phyloP scores from a whole-genome alignment of 352 stramenopile species.

The Phytopythium helicoides region DNA sequence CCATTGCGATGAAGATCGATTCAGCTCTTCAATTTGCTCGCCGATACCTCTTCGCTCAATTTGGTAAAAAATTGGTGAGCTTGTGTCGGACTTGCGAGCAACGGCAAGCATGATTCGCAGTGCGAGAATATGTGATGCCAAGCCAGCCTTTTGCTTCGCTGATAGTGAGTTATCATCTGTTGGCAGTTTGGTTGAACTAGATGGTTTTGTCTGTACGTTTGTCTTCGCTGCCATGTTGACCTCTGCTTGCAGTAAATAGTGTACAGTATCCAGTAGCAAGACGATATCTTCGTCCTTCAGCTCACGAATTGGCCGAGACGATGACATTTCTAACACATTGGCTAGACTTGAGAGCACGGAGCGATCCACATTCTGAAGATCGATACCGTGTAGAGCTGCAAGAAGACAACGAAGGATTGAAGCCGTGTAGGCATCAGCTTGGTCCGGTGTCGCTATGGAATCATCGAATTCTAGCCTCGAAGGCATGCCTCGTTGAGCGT shows the following conservation, averaged over 20 bases:
- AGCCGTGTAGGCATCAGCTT: constrained; percentile 50
- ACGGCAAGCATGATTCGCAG: constrained; percentile 72
- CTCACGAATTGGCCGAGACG: constrained; percentile 44
- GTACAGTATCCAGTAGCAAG: constrained; percentile 64
- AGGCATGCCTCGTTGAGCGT: too few relatives aligned
- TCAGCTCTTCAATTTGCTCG: constrained; percentile 66
- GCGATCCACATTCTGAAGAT: constrained; percentile 69
- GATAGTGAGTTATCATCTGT: constrained; percentile 1
- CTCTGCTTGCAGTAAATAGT: constrained; percentile 62
- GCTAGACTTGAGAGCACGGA: constrained; percentile 62
- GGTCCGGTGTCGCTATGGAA: constrained; percentile 17
- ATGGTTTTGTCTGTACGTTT: not conserved
- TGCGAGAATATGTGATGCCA: constrained; percentile 66
- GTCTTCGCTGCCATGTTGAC: constrained; percentile 1
- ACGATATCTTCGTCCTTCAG: constrained; percentile 54
- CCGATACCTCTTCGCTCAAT: constrained; percentile 80
- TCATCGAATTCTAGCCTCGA: constrained; percentile 2
- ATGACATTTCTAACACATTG: constrained; percentile 71
- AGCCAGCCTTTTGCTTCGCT: constrained; percentile 30
- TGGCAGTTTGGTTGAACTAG: not conserved
- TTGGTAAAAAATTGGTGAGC: constrained; percentile 71
- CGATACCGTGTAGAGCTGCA: constrained; percentile 45
- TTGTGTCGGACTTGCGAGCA: constrained; percentile 50
- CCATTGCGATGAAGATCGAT: constrained; percentile 39
- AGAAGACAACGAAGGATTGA: constrained; percentile 48